phyloP scores from a whole-genome alignment of 257 asterid species.

The Eustoma russellianum region DNA sequence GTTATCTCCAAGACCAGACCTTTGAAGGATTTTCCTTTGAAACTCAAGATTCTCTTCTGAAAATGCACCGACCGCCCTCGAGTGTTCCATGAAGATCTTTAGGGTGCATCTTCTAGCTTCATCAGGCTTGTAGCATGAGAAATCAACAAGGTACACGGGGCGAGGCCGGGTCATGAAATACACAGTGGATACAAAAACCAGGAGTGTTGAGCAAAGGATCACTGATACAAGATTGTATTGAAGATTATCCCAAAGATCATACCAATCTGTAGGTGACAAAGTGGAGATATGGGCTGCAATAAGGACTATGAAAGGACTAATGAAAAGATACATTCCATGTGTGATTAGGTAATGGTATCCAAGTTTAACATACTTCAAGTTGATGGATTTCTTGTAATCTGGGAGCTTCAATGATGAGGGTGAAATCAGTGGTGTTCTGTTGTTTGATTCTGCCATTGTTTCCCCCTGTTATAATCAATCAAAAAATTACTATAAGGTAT shows the following conservation, averaged over 20 bases:
- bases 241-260: constrained; percentile 28
- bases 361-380: constrained; percentile 30
- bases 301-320: constrained; percentile 16
- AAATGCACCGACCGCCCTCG: constrained; percentile 20
- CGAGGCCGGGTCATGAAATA: constrained; percentile 30
- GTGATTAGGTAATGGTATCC: constrained; percentile 31
- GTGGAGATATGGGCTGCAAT: constrained; percentile 31
- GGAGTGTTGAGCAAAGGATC: constrained; percentile 21
- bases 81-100: constrained; percentile 26
- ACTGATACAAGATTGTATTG: constrained; percentile 26
- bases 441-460: constrained; percentile 18
- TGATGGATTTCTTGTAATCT: constrained; percentile 27
- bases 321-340: constrained; percentile 28
- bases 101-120: constrained; percentile 24
- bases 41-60: constrained; percentile 30
- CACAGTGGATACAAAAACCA: constrained; percentile 22
- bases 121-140: constrained; percentile 30
- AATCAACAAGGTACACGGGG: constrained; percentile 29
- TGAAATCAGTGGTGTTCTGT: constrained; percentile 15
- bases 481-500: no score
- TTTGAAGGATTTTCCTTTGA: constrained; percentile 24
- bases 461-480: constrained; percentile 12
- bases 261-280: constrained; percentile 18
- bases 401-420: constrained; percentile 27
- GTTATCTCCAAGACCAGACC: constrained; percentile 33